Base-by-base conservation (phyloP, 129 eudicot genomes). In the Sambucus nigra region DNA sequence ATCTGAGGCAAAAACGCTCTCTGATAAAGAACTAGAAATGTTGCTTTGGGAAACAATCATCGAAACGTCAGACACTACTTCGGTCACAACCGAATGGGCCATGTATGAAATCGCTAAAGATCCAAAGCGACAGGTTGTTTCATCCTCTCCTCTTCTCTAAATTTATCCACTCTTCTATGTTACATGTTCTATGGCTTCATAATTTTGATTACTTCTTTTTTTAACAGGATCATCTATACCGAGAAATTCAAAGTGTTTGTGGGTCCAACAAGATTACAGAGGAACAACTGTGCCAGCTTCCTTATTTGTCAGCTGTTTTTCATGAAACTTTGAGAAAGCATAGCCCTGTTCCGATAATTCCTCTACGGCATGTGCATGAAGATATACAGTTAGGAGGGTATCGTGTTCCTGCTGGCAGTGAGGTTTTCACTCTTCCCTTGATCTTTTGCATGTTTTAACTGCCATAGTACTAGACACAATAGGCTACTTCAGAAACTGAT, bases 71-170 rank as follows among this genome's bases (percentile, higher is more conserved):
- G 92, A 82, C 51, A 82, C 92, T 29, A 82, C 82, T 8, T 25
- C 77, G 77, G 81, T 82, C 68, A 41, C 82, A 42, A 77, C 84
- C 7, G 92, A 82, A 57, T 82, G 92, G 92, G 92, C 92, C 19
- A 52, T 82, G 65, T 77, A 70, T 61, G 79, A 82, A 61, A 81
- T 82, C 41, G 79, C 85, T 24, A 82, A 77, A 67, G 63, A 68
- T 31, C 76, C 74, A 15, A 47, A 56, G 21, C 61, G 60, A 9
- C 85, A 82, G 92, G 91, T 82, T 53, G 64, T 33, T 25, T 27
- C 29, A 13, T 23, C 47, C 29, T 12, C 52, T 16, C 15, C 11
- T 18, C n/a, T 56, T 22, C 32, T 51, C 56, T 12, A 55, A 33
- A 51, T 1, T 5, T 22, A 16, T 25, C 12, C 16, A 18, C n/a